Evolutionary conservation across 2,329 filamentous ascomycete species (phyloP).

Genomic region (Nemania bipapillata): DNA sequence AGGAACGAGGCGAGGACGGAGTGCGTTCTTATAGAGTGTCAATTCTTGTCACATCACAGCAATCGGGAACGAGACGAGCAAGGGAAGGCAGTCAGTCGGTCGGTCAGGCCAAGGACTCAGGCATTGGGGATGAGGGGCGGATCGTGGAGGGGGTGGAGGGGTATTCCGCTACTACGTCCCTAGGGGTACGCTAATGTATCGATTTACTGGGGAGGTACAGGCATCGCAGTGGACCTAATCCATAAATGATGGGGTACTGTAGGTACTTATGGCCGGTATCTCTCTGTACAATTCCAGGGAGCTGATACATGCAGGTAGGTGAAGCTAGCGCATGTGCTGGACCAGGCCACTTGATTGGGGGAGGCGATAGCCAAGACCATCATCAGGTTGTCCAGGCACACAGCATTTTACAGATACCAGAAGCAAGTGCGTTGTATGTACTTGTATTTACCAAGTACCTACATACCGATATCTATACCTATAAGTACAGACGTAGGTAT

Average conservation of each 20-base stretch:
- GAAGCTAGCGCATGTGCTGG: constrained; percentile 17
- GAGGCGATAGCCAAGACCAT: not conserved
- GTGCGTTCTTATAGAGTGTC: constrained; percentile 34
- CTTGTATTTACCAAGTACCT: not conserved
- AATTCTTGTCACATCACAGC: constrained; percentile 23
- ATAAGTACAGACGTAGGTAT: not conserved
- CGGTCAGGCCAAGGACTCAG: constrained; percentile 6
- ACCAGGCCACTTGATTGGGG: constrained; percentile 14
- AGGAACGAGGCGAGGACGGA: constrained; percentile 31
- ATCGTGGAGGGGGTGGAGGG: constrained; percentile 28
- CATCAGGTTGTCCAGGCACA: not conserved
- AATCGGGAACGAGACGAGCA: not conserved
- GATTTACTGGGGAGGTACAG: not conserved
- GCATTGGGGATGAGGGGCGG: constrained; percentile 26
- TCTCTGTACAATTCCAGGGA: not conserved
- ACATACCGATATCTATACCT: not conserved
- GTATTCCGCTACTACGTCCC: constrained; percentile 15
- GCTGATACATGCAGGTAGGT: constrained; percentile 8
- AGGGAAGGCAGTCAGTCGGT: constrained; percentile 10
- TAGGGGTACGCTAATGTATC: not conserved
- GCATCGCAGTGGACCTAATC: not conserved
- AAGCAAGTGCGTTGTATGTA: not conserved
- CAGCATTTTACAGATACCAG: not conserved
- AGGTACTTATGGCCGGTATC: not conserved
- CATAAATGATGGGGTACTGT: constrained; percentile 1